phyloP scores from a whole-genome alignment of 192 early-diverging fungal genomes.

The Entomortierella beljakovae region DNA sequence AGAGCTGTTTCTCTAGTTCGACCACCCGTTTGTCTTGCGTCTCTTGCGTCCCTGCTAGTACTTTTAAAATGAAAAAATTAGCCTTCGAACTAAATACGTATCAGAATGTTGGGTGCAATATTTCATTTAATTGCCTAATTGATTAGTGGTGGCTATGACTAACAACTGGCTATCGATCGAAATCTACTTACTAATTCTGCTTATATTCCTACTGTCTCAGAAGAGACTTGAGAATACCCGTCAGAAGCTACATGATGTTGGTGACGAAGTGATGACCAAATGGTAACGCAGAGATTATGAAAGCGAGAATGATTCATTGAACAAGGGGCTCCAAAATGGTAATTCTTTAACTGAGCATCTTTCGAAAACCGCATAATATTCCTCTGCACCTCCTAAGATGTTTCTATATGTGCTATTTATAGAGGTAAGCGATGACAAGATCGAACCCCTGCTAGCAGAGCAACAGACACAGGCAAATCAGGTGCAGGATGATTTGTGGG shows the following conservation, averaged over 20 bases:
- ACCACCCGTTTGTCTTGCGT: too few relatives aligned
- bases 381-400: constrained; percentile 5
- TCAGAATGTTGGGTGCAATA: too few relatives aligned
- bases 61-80: too few relatives aligned
- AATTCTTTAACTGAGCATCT: constrained; percentile 6
- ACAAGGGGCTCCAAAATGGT: constrained; percentile 25
- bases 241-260: constrained; percentile 15
- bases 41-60: too few relatives aligned
- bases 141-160: too few relatives aligned
- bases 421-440: constrained; percentile 14
- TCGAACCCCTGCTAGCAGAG: neutral
- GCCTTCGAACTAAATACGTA: too few relatives aligned
- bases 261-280: constrained; percentile 15
- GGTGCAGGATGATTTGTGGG: constrained; percentile 10
- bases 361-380: constrained; percentile 4
- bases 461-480: neutral
- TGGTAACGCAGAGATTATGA: constrained; percentile 18
- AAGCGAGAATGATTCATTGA: constrained; percentile 6
- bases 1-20: too few relatives aligned
- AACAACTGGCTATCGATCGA: too few relatives aligned
- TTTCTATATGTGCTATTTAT: constrained; percentile 7
- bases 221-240: constrained; percentile 8
- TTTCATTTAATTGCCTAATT: too few relatives aligned
- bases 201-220: too few relatives aligned
- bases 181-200: too few relatives aligned